These are phyloP conservation scores for Phialophora expanda DNA, from an alignment of 2,329 filamentous ascomycete species.

Conservation along the genomic window DNA sequence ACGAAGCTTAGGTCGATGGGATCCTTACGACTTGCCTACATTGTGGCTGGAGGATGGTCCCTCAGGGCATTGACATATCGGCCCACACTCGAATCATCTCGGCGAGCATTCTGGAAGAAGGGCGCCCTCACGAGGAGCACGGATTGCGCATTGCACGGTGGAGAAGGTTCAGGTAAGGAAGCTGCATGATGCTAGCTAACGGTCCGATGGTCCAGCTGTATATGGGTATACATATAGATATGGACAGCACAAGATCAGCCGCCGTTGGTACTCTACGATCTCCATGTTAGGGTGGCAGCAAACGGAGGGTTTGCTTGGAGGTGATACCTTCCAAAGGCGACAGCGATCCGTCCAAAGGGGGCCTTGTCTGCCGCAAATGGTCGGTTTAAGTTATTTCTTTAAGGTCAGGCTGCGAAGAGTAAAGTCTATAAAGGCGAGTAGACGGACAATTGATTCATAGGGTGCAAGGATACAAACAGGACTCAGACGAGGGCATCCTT, in stretches of 20 bases:
- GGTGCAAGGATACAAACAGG: background rate
- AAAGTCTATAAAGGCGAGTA: background rate
- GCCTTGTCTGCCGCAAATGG: background rate
- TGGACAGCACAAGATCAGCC: background rate
- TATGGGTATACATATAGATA: background rate
- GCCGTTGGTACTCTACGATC: background rate
- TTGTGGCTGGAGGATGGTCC: background rate
- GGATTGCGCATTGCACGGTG: background rate
- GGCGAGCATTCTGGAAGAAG: background rate
- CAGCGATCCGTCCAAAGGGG: background rate
- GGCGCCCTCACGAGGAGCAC: background rate
- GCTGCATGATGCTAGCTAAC: background rate
- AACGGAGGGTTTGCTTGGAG: background rate
- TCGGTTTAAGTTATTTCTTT: background rate
- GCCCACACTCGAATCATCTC: background rate
- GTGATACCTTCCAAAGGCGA: background rate
- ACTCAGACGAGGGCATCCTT: too few relatives aligned
- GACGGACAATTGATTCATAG: background rate
- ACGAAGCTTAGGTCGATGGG: background rate
- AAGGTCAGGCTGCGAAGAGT: background rate
- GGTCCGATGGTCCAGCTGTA: too few relatives aligned
- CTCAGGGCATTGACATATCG: background rate
- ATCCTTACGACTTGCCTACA: background rate
- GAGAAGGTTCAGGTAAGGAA: background rate
- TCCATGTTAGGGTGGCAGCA: background rate